phyloP scores from a whole-genome alignment of 345 rosid species.

The Lagerstroemia speciosa region DNA sequence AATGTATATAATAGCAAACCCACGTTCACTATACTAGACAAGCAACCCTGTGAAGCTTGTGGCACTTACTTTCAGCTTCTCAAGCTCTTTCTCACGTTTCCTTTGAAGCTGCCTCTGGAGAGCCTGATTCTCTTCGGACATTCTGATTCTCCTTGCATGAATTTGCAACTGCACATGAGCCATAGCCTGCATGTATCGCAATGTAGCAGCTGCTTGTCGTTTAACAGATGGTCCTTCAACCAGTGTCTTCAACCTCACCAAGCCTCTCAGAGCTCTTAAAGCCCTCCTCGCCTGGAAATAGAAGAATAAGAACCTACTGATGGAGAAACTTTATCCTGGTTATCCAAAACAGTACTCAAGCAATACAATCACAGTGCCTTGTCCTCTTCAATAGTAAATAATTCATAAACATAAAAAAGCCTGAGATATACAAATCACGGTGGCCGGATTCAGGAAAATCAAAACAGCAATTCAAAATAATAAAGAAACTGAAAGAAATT shows the following conservation, averaged over 20 bases:
- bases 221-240: slow-evolving; percentile 59
- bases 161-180: slow-evolving; percentile 72
- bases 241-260: slow-evolving; percentile 69
- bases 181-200: slow-evolving; percentile 85
- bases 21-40: background rate
- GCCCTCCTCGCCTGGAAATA: slow-evolving; percentile 71
- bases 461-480: background rate
- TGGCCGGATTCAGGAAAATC: background rate
- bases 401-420: background rate
- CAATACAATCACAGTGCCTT: background rate
- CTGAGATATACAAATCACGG: background rate
- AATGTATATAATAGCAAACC: background rate
- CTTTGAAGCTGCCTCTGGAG: slow-evolving; percentile 54
- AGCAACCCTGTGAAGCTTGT: background rate
- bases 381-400: background rate
- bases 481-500: background rate
- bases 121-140: slow-evolving; percentile 77
- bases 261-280: slow-evolving; percentile 75
- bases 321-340: background rate
- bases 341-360: background rate
- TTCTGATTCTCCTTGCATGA: slow-evolving; percentile 59
- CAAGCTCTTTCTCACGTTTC: slow-evolving; percentile 39
- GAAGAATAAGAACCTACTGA: background rate
- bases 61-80: slow-evolving; percentile 34
- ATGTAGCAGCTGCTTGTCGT: slow-evolving; percentile 67